These are phyloP conservation scores for Lichtheimia ornata DNA, from an alignment of 371 early-diverging fungal genomes.

Conservation along the genomic window DNA sequence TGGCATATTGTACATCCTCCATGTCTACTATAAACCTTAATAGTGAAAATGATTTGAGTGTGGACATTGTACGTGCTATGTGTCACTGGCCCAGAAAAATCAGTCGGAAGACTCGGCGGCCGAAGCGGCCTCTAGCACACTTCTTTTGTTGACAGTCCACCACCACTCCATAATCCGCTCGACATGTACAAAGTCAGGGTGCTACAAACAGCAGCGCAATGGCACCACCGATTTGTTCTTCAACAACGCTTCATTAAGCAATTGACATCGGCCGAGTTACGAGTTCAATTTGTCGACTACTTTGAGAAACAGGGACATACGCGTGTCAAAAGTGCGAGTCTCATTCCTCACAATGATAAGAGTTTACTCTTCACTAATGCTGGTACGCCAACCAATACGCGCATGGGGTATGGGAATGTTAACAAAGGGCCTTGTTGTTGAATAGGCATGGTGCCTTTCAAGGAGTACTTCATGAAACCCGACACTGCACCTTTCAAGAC, in stretches of 20 bases:
- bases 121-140: too few relatives aligned
- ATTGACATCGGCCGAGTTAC: constrained; percentile 49
- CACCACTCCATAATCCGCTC: background rate
- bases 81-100: too few relatives aligned
- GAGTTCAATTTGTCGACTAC: constrained; percentile 52
- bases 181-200: constrained; percentile 14
- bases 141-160: too few relatives aligned
- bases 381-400: constrained; percentile 30
- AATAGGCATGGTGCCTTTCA: constrained; percentile 79
- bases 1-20: too few relatives aligned
- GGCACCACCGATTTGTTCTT: background rate
- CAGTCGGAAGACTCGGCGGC: too few relatives aligned
- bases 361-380: constrained; percentile 80
- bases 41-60: too few relatives aligned
- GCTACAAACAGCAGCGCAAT: background rate
- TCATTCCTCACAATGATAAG: constrained; percentile 74
- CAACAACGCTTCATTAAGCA: constrained; percentile 24
- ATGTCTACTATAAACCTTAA: too few relatives aligned
- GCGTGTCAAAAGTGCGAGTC: constrained; percentile 50
- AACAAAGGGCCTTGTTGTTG: background rate
- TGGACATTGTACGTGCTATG: too few relatives aligned
- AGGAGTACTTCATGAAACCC: constrained; percentile 71
- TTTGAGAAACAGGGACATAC: constrained; percentile 55
- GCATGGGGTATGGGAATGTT: background rate
- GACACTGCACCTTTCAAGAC: constrained; percentile 59